Percentiles rank a stretch among this genome's conserved stretches.
These are phyloP conservation scores for Ceratocystis colombiana DNA, from an alignment of 2,329 filamentous ascomycete genomes.

Conservation along the genomic window DNA sequence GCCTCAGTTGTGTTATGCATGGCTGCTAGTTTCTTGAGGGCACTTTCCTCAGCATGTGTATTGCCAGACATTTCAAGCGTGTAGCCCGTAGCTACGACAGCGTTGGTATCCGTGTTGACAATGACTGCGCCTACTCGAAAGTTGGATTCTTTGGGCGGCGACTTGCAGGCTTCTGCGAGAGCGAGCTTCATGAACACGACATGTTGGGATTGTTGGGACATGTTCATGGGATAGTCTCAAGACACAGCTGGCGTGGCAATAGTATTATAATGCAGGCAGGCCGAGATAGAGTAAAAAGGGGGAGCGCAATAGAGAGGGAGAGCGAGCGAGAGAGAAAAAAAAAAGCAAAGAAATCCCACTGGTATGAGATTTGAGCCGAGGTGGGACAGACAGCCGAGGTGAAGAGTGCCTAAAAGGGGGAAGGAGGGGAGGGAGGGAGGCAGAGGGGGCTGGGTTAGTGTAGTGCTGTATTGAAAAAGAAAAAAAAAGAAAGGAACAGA, in stretches of 20 bases:
- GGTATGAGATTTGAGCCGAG: conserved; percentile 4
- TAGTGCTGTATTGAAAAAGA: neutral
- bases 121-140: conserved; percentile 93
- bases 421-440: neutral
- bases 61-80: conserved; percentile 86
- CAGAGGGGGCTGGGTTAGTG: neutral
- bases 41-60: conserved; percentile 93
- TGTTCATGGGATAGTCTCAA: neutral
- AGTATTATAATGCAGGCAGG: neutral
- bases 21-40: conserved; percentile 61
- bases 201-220: neutral
- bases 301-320: neutral
- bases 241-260: neutral
- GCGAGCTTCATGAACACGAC: conserved; percentile 16
- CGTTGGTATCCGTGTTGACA: conserved; percentile 46
- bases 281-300: neutral
- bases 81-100: conserved; percentile 69
- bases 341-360: neutral
- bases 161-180: conserved; percentile 24
- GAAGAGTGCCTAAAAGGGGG: neutral
- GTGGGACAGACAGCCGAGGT: neutral
- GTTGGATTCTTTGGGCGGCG: conserved; percentile 79
- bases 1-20: conserved; percentile 40
- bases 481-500: neutral
- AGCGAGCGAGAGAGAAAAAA: neutral